Evolutionary conservation across 2,329 filamentous ascomycete species (phyloP).

Genomic region (Knufia fluminis): DNA sequence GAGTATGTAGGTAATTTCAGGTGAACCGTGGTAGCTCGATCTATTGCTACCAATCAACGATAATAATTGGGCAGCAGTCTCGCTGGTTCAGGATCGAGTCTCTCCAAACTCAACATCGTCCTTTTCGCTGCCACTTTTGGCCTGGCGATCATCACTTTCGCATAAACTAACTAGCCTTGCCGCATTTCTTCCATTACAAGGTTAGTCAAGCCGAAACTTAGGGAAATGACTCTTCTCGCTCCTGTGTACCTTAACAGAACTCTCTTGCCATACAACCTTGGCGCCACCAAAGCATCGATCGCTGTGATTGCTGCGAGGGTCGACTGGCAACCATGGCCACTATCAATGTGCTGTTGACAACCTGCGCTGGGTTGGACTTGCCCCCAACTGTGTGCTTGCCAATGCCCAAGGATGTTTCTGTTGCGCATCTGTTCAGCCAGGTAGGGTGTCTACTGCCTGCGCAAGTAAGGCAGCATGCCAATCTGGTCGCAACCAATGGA

Average conservation of each 20-base stretch:
- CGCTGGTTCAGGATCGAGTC: too few species aligned
- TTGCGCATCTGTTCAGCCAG: not conserved
- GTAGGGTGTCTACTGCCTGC: conserved; percentile 43
- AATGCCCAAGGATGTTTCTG: conserved; percentile 29
- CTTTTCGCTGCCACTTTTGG: not conserved
- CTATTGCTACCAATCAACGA: not conserved
- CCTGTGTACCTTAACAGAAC: not conserved
- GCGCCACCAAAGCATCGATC: not conserved
- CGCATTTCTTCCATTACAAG: not conserved
- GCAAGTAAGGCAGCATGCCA: conserved; percentile 53
- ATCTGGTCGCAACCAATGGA: conserved; percentile 75
- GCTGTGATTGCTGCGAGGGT: not conserved
- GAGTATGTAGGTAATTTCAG: too few species aligned
- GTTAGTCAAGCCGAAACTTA: not conserved
- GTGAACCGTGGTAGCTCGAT: too few species aligned
- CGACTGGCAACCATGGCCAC: conserved; percentile 11
- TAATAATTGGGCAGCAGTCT: too few species aligned
- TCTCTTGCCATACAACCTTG: not conserved
- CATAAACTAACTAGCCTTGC: not conserved
- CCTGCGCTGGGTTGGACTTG: conserved; percentile 71
- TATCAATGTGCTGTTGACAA: conserved; percentile 76
- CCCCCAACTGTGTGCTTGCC: conserved; percentile 77
- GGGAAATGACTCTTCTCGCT: not conserved
- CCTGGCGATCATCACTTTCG: not conserved
- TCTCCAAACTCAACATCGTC: not conserved